phyloP scores from a whole-genome alignment of 768 basidiomycete genomes.

The Mycena pura region DNA sequence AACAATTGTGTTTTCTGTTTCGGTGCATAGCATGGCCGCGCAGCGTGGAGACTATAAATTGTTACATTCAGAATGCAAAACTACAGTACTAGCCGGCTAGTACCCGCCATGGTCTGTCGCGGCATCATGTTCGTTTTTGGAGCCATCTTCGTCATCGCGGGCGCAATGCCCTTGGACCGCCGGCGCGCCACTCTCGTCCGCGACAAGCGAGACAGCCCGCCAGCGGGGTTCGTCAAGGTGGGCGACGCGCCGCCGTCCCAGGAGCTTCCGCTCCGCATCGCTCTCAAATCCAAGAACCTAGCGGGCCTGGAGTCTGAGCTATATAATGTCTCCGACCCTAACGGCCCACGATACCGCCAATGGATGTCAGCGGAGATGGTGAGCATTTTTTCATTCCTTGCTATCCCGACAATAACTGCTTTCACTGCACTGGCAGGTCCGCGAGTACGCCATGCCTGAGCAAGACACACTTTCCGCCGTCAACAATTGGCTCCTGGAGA shows the following conservation, averaged over 20 bases:
- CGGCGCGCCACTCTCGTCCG: slow-evolving; percentile 8
- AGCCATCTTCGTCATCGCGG: not conserved
- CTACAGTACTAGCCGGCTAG: too few species aligned
- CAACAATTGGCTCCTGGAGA: slow-evolving; percentile 41
- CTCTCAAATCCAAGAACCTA: slow-evolving; percentile 4
- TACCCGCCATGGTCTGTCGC: too few species aligned
- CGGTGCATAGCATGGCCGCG: too few species aligned
- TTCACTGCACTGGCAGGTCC: slow-evolving; percentile 32
- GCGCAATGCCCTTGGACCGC: slow-evolving; percentile 8
- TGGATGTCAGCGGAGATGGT: slow-evolving; percentile 1
- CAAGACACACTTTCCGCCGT: slow-evolving; percentile 40
- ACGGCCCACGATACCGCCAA: not conserved
- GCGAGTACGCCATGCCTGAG: slow-evolving; percentile 43
- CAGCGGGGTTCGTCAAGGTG: slow-evolving; percentile 6
- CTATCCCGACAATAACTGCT: not conserved
- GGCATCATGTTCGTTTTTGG: too few species aligned
- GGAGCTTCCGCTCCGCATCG: slow-evolving; percentile 14
- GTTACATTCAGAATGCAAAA: too few species aligned
- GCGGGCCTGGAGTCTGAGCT: slow-evolving; percentile 6
- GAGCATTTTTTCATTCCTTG: not conserved
- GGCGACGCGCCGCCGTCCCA: not conserved
- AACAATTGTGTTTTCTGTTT: too few species aligned
- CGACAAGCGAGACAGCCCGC: not conserved
- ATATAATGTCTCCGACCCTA: slow-evolving; percentile 12
- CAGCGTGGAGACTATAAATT: too few species aligned